Evolutionary conservation across 2,329 filamentous ascomycete species (phyloP), one percentile per base, ranked within the genome.

Genomic region (Tothia fuscella): DNA sequence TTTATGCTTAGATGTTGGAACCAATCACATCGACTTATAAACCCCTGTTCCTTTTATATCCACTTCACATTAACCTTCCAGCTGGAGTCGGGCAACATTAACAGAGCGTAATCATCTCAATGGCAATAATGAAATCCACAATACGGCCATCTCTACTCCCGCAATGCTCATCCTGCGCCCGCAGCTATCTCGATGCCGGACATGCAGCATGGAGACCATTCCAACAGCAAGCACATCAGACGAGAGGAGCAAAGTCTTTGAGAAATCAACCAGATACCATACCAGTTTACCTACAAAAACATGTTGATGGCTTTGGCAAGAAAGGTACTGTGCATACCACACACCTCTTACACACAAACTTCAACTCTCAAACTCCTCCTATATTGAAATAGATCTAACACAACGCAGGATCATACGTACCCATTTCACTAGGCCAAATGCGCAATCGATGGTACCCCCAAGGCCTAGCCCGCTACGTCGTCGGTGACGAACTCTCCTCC

Each of bases 371-470:
- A n/a, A n/a, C n/a, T n/a, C n/a, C n/a, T n/a, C n/a, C n/a, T n/a
- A 66, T 67, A 43, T 66, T 63, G 53, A 53, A 62, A 32, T 60
- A 62, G 17, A 67, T 63, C 49, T 53, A 57, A 49, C 52, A 51
- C 34, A 54, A 61, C 51, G 51, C 55, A 48, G 42, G 56, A 56
- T 21, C 16, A 35, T 33, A 31, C 22, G 39, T 41, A 21, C 29
- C 29, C 22, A 22, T 41, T 16, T 17, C 39, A 31, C 55, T 60
- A 13, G 67, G 71, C 17, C 58, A 62, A 28, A 74, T 77, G 71
- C 63, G 72, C 48, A 74, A 73, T 51, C 55, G 57, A 41, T 73
- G 66, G 66, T 74, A 68, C 48, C 71, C 70, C 3, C 54, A 54
- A 32, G 58, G 62, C 44, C 58, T 66, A 47, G 72, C 72, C 47